Percentiles rank a stretch among this genome's conserved stretches.
phyloP scores from a whole-genome alignment of 2,329 filamentous ascomycete genomes.

The Monascus ruber region DNA sequence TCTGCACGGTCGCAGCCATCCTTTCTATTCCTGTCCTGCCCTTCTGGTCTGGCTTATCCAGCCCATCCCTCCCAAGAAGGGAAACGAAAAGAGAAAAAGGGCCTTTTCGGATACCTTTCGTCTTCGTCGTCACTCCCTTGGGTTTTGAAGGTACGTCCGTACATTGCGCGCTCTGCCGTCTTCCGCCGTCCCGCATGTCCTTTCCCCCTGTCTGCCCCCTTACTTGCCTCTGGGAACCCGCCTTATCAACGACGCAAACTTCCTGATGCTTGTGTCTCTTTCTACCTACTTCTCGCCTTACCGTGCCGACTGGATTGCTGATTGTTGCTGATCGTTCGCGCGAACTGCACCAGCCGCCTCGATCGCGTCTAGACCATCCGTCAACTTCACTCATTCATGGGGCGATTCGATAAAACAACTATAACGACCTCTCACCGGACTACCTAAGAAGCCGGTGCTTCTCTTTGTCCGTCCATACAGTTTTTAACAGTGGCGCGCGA shows the following conservation, averaged over 20 bases:
- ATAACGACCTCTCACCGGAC: background rate
- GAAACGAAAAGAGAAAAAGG: conserved; percentile 1
- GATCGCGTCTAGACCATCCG: conserved; percentile 3
- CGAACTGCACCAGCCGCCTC: too few species aligned
- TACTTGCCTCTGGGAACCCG: too few species aligned
- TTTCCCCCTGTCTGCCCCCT: too few species aligned
- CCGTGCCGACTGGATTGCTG: too few species aligned
- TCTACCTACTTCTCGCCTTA: too few species aligned
- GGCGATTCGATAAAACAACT: conserved; percentile 1
- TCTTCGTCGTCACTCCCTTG: conserved; percentile 21
- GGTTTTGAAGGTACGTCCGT: conserved; percentile 18
- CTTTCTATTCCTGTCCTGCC: too few species aligned
- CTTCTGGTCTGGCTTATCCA: too few species aligned
- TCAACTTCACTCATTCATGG: conserved; percentile 8
- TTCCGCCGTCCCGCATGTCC: too few species aligned
- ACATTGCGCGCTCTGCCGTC: background rate
- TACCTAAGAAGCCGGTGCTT: background rate
- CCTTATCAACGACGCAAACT: too few species aligned
- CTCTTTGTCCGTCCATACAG: background rate
- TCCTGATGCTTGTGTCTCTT: too few species aligned
- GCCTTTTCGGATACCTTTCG: conserved; percentile 5
- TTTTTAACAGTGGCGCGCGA: background rate
- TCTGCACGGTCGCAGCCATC: too few species aligned
- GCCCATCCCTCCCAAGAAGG: conserved; percentile 3
- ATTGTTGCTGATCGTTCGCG: too few species aligned